phyloP scores from a whole-genome alignment of 352 stramenopile species.

The Phytophthora fragariaefolia region DNA sequence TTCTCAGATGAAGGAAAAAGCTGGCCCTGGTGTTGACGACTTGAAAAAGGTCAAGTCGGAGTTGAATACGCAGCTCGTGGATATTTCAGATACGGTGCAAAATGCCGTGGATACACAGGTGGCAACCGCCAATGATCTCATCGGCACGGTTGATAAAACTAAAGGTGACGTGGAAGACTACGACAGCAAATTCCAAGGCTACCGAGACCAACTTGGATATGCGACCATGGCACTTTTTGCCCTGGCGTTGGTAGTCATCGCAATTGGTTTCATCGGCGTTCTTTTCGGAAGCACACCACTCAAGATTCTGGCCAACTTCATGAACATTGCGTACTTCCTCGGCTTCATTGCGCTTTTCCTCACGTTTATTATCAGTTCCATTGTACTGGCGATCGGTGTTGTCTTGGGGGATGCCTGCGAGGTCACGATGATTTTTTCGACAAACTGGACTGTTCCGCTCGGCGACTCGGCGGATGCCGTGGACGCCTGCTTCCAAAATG shows the following conservation, averaged over 20 bases:
- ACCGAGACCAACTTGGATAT: constrained; percentile 46
- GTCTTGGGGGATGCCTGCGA: constrained; percentile 70
- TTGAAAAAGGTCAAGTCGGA: constrained; percentile 41
- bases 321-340: constrained; percentile 77
- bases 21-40: constrained; percentile 37
- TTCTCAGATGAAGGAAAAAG: constrained; percentile 47
- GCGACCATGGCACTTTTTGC: constrained; percentile 65
- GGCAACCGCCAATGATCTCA: constrained; percentile 31
- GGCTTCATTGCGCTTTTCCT: constrained; percentile 72
- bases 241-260: constrained; percentile 57
- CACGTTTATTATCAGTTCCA: constrained; percentile 62
- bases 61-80: constrained; percentile 51
- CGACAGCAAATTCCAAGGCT: constrained; percentile 45
- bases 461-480: constrained; percentile 53
- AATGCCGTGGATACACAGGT: constrained; percentile 46
- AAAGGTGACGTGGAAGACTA: constrained; percentile 43
- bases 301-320: constrained; percentile 70
- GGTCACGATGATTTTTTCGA: constrained; percentile 48
- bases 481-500: constrained; percentile 71
- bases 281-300: constrained; percentile 69
- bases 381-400: constrained; percentile 65
- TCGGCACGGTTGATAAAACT: constrained; percentile 39
- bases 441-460: constrained; percentile 66
- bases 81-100: constrained; percentile 44
- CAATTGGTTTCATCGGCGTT: constrained; percentile 64